Base-by-base conservation (phyloP, 2,329 filamentous ascomycete genomes). In the Colletotrichum musicola region DNA sequence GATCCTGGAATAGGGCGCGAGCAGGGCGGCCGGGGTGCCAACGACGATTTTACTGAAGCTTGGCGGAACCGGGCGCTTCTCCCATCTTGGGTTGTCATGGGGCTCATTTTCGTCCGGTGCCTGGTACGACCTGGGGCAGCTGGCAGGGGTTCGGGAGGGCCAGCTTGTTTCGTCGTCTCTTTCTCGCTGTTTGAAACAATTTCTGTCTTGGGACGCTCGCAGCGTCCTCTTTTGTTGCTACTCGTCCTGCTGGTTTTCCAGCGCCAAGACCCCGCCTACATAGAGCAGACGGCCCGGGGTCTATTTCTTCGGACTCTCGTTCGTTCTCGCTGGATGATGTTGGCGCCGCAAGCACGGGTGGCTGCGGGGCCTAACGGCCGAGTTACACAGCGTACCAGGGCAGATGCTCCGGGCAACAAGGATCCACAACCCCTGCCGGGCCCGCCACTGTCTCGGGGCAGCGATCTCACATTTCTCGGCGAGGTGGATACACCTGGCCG, bases 81-180 rank as follows among this genome's bases (percentile, higher is more conserved):
- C 40, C 47, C 58, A 30, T 53, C 9, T 54, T n/a, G 53, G 30
- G 25, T 46, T 16, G 61, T 44, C 53, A 55, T 44, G 54, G 54
- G 54, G 42, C 44, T 55, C 42, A 35, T 44, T 47, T 54, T 47
- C 20, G 35, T 47, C 40, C 46, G 35, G 40, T 49, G 22, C 61
- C 35, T 60, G 55, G 55, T 50, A 51, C 27, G 65, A 64, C 49
- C 42, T 55, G 54, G 40, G 54, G 61, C 47, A 53, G 22, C 12
- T 30, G 25, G 12, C 47, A 25, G n/a, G 18, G 65, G 60, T 40
- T 65, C 22, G 49, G 49, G 30, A 54, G 42, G 44, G 65, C 61
- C 55, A 55, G 42, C 61, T 44, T 65, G 65, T 60, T 68, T 68
- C 65, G 65, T 55, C 65, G 30, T n/a, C 61, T 64, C 30, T 60